Evolutionary conservation across 345 rosid species (phyloP), one percentile per base, ranked within the genome.

Genomic region (Erysimum cheiranthoides): DNA sequence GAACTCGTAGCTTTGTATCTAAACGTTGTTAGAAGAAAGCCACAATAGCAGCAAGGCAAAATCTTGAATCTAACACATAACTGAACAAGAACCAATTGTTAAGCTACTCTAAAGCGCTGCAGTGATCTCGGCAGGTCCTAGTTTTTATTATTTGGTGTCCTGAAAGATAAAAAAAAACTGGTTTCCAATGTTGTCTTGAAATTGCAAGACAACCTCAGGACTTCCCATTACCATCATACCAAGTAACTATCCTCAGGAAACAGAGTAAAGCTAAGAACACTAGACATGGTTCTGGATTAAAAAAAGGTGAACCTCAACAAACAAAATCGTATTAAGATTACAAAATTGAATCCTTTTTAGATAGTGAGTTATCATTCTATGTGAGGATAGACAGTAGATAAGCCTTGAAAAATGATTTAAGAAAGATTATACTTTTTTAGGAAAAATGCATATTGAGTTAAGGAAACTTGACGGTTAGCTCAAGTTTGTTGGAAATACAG

Each of bases 401-500:
- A 45, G 8, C 11, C 39, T 18, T 14, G 47, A 35, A 25, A 38
- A 49, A 36, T 5, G 8, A 31, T 27, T 25, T n/a, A 53, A 51
- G 27, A 17, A 0, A 11, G 52, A 17, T 40, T 7, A 9, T 30
- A 17, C 11, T 10, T 21, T 21, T 3, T 3, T 30, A 45, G 31
- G 39, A 14, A 4, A 38, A 32, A 58, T 34, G 47, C 68, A 25
- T 28, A 52, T 25, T 59, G 3, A 57, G 12, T 56, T 6, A 66
- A 65, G 42, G 40, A 57, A 57, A 35, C 66, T 46, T 35, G 30
- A 47, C 16, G 47, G 25, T 59, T 34, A 59, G 67, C 74, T 71
- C 74, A 46, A 59, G 45, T 8, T 59, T 49, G 52, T 38, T 38
- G 12, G 28, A 66, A 5, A 62, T 3, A 52, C 70, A 73, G 36